phyloP scores from a whole-genome alignment of 192 early-diverging fungal genomes.

The Jimgerdemannia lactiflua region DNA sequence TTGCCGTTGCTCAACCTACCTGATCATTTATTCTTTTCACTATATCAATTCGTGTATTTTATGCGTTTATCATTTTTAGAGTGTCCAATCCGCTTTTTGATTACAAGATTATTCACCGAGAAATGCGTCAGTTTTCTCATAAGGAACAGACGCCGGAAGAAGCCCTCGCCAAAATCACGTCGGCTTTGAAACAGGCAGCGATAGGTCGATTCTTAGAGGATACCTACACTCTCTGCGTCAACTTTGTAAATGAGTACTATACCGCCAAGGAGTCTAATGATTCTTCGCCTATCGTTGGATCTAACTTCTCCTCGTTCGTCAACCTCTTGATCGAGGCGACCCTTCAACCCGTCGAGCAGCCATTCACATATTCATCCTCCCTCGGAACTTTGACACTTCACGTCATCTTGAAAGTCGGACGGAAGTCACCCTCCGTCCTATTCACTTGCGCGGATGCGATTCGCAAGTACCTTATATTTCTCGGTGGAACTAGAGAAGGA shows the following conservation, averaged over 20 bases:
- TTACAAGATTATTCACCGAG: not conserved
- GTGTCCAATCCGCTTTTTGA: not conserved
- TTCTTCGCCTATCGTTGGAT: not conserved
- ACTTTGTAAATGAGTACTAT: not conserved
- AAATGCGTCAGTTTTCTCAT: not conserved
- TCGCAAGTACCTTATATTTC: not conserved
- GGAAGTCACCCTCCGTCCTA: not conserved
- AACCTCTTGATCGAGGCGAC: not conserved
- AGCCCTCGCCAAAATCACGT: not conserved
- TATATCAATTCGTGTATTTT: not conserved
- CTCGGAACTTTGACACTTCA: not conserved
- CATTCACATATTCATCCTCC: not conserved
- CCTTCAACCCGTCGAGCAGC: not conserved
- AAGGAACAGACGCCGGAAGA: not conserved
- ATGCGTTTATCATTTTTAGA: not conserved
- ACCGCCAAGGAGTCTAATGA: not conserved
- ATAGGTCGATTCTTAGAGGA: not conserved
- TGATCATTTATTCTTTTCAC: not conserved
- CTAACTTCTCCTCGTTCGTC: not conserved
- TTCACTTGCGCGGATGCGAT: not conserved
- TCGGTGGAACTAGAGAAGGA: not conserved
- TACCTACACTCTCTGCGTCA: not conserved
- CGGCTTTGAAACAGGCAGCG: not conserved
- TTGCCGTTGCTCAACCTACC: too few species aligned
- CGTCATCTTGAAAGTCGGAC: not conserved